phyloP scores from a whole-genome alignment of 1,284 basidiomycete genomes.

The Ganoderma boninense region DNA sequence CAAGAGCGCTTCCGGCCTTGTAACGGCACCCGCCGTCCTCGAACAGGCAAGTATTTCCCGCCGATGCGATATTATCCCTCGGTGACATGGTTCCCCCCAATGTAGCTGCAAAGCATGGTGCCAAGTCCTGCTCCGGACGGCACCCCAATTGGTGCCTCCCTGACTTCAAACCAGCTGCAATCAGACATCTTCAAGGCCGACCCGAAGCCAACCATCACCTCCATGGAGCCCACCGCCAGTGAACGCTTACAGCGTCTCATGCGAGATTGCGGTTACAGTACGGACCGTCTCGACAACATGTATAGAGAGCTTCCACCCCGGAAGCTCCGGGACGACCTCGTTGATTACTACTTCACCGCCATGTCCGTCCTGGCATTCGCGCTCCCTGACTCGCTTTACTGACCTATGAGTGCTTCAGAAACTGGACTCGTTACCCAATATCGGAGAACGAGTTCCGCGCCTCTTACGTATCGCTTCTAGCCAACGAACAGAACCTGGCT shows the following conservation, averaged over 20 bases:
- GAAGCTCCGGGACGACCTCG: conserved; percentile 74
- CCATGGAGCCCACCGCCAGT: conserved; percentile 73
- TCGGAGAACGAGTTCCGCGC: conserved; percentile 87
- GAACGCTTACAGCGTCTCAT: conserved; percentile 85
- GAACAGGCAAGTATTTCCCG: conserved; percentile 65
- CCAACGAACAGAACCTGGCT: conserved; percentile 67
- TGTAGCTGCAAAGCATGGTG: conserved; percentile 68
- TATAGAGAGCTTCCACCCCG: conserved; percentile 86
- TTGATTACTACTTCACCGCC: conserved; percentile 80
- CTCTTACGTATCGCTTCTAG: conserved; percentile 83
- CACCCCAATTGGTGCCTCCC: conserved; percentile 23
- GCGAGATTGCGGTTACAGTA: conserved; percentile 89
- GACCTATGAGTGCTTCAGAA: conserved; percentile 55
- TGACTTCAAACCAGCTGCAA: conserved; percentile 28
- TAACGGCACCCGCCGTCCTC: conserved; percentile 78
- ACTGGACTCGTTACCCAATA: conserved; percentile 94
- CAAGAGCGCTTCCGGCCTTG: conserved; percentile 79
- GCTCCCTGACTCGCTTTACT: conserved; percentile 5
- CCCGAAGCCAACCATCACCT: conserved; percentile 37
- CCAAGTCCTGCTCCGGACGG: conserved; percentile 38
- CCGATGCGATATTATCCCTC: conserved; percentile 4
- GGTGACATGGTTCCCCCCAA: conserved; percentile 3
- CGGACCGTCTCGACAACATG: conserved; percentile 89
- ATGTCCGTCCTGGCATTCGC: conserved; percentile 59
- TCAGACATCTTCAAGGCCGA: conserved; percentile 37